phyloP scores from a whole-genome alignment of 495 filamentous ascomycete genomes.

The Daldinia concentrica region DNA sequence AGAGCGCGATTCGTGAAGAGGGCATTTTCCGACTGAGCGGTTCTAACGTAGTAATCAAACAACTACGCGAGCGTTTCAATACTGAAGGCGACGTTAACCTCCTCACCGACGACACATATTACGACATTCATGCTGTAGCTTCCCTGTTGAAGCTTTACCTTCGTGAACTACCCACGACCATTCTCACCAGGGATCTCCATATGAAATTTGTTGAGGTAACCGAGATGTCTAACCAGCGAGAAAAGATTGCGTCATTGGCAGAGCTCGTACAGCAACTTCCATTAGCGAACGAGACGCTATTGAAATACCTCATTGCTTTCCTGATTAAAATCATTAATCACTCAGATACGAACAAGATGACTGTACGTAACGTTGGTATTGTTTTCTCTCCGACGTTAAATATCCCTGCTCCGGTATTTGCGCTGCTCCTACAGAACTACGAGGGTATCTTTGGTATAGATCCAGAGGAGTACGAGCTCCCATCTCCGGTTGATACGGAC shows the following conservation, averaged over 20 bases:
- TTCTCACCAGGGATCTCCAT: constrained; percentile 90
- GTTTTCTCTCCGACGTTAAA: constrained; percentile 99
- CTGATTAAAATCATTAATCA: constrained; percentile 90
- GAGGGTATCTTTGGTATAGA: constrained; percentile 82
- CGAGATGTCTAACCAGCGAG: constrained; percentile 76
- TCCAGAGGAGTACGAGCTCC: constrained; percentile 65
- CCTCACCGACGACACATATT: constrained; percentile 80
- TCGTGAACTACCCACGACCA: constrained; percentile 87
- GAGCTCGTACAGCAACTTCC: constrained; percentile 86
- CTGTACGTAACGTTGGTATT: constrained; percentile 94
- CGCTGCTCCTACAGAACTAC: constrained; percentile 91
- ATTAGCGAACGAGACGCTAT: constrained; percentile 76
- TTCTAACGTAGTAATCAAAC: constrained; percentile 92
- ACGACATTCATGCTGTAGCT: constrained; percentile 96
- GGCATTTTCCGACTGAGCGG: constrained; percentile 97
- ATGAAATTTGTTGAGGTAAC: constrained; percentile 87
- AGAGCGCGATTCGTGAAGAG: constrained; percentile 85
- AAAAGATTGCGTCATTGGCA: constrained; percentile 86
- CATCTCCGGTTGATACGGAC: constrained; percentile 44
- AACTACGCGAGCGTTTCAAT: constrained; percentile 90
- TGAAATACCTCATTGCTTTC: constrained; percentile 85
- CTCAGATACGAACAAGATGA: constrained; percentile 95
- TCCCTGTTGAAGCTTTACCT: constrained; percentile 94
- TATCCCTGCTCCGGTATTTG: constrained; percentile 94
- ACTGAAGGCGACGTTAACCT: constrained; percentile 93